phyloP scores from a whole-genome alignment of 352 stramenopile species.

The Thraustochytrium striatum region DNA sequence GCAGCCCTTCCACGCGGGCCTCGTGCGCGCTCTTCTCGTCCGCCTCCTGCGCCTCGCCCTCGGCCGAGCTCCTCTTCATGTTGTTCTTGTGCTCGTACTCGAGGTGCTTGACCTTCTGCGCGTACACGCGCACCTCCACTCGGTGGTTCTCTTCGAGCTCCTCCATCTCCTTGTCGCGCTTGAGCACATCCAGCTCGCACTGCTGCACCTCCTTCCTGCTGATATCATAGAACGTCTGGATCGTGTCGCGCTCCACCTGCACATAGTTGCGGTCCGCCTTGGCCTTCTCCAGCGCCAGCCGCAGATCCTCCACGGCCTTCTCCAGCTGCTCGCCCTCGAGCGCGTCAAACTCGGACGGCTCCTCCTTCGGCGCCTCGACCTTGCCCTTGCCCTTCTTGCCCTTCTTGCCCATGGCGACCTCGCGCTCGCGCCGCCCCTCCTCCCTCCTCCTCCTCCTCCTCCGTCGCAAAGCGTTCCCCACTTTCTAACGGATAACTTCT shows the following conservation, averaged over 20 bases:
- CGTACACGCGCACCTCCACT: conserved; percentile 81
- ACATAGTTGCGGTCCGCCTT: conserved; percentile 87
- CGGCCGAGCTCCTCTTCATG: conserved; percentile 60
- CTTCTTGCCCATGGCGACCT: conserved; percentile 46
- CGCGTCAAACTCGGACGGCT: conserved; percentile 73
- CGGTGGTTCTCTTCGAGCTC: conserved; percentile 90
- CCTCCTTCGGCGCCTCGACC: conserved; percentile 64
- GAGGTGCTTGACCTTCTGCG: conserved; percentile 89
- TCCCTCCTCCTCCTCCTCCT: too few relatives aligned
- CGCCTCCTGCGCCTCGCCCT: conserved; percentile 44
- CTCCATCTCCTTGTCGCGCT: conserved; percentile 89
- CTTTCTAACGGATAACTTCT: too few relatives aligned
- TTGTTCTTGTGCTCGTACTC: conserved; percentile 91
- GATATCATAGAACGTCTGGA: conserved; percentile 90
- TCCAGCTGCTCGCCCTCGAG: conserved; percentile 76
- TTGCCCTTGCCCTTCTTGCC: conserved; percentile 57
- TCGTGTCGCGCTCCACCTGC: conserved; percentile 88
- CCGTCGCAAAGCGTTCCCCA: too few relatives aligned
- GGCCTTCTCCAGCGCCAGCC: conserved; percentile 75
- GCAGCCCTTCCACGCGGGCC: conserved; percentile 64
- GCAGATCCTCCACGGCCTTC: conserved; percentile 72
- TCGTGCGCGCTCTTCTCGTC: conserved; percentile 54
- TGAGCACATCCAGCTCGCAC: conserved; percentile 79
- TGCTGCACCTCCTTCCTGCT: conserved; percentile 84
- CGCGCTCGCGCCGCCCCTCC: too few relatives aligned